Evolutionary conservation across 345 rosid species (phyloP), one percentile per base, ranked within the genome.

Genomic region (Orychophragmus violaceus): DNA sequence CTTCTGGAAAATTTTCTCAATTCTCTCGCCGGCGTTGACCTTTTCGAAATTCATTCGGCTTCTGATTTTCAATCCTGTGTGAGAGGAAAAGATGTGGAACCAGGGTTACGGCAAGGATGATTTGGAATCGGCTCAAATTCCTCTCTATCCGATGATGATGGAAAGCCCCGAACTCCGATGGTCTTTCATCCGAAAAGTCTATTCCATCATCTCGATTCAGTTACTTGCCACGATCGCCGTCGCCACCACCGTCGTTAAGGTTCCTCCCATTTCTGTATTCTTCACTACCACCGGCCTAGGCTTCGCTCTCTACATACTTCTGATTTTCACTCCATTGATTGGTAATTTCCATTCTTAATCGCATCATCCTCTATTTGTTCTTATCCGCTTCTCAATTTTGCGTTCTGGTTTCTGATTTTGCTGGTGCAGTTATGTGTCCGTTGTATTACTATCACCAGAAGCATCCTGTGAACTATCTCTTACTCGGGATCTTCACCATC

Each of bases 141-240:
- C 88, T 49, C 83, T 90, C 56, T 90, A 88, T 63, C 98, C 98
- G 42, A 78, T 64, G 90, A 93, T 90, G 98, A 68, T 79, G 6
- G 98, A 93, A 75, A 80, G 80, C 68, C 94, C 97, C 56, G 84
- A 86, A 79, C 81, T 93, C 71, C 87, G 98, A 7, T 93, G 98
- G 97, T 73, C 87, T 27, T 93, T 93, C 76, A 93, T 93, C 28
- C 83, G 98, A 10, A 93, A 93, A 59, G 82, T 93, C 10, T 93
- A 93, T 66, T 77, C 89, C 12, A 90, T 93, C 74, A 53, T 93
- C 17, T 37, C 85, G 62, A 22, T 93, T 24, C 98, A 93, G 64
- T 66, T 93, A 39, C 85, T 93, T 55, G 82, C 44, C 32, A 93
- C 98, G 0, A 73, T 88, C 58, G 94, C 85, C 17, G 98, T 93